Conservation (phyloP, 805 yeast species). For the Candida stauntonica region DNA sequence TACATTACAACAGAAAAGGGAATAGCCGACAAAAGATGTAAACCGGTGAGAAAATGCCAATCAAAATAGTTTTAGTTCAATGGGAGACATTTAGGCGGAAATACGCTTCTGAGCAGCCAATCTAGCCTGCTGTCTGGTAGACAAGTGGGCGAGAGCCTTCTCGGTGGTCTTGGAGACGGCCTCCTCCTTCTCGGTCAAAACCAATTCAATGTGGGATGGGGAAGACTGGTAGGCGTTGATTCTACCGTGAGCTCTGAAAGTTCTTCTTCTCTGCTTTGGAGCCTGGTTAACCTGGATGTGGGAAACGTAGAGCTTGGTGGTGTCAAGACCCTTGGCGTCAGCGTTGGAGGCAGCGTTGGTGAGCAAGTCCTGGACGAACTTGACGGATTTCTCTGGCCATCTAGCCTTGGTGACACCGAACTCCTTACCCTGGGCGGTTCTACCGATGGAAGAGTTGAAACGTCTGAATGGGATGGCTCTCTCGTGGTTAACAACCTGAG, state of each 20-base stretch:
- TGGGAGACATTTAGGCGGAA: slow-evolving; percentile 45
- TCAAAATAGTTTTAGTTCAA: not conserved
- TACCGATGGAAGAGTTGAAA: slow-evolving; percentile 93
- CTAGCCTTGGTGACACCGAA: slow-evolving; percentile 99
- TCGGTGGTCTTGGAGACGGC: slow-evolving; percentile 88
- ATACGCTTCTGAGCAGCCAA: slow-evolving; percentile 84
- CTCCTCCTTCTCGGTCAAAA: slow-evolving; percentile 93
- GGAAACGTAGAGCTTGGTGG: slow-evolving; percentile 86
- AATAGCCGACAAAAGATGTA: not conserved
- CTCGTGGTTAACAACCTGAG: slow-evolving; percentile 94
- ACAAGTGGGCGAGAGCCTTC: slow-evolving; percentile 62
- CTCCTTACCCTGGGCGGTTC: slow-evolving; percentile 99
- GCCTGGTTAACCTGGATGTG: slow-evolving; percentile 99
- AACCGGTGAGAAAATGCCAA: not conserved
- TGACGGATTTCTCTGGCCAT: slow-evolving; percentile 99
- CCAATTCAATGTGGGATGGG: slow-evolving; percentile 98
- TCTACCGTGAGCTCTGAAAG: slow-evolving; percentile 99
- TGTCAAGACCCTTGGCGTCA: slow-evolving; percentile 97
- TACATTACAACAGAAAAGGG: slow-evolving; percentile 13
- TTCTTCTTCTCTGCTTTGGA: slow-evolving; percentile 99
- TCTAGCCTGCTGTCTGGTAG: slow-evolving; percentile 91
- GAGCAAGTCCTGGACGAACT: slow-evolving; percentile 89
- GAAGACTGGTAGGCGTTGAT: slow-evolving; percentile 98
- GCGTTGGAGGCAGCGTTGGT: slow-evolving; percentile 99
- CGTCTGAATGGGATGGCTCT: slow-evolving; percentile 99